Evolutionary conservation across 805 yeast genomes (phyloP), one percentile per base, ranked within the genome.

Genomic region (Jamesozyma piceae): DNA sequence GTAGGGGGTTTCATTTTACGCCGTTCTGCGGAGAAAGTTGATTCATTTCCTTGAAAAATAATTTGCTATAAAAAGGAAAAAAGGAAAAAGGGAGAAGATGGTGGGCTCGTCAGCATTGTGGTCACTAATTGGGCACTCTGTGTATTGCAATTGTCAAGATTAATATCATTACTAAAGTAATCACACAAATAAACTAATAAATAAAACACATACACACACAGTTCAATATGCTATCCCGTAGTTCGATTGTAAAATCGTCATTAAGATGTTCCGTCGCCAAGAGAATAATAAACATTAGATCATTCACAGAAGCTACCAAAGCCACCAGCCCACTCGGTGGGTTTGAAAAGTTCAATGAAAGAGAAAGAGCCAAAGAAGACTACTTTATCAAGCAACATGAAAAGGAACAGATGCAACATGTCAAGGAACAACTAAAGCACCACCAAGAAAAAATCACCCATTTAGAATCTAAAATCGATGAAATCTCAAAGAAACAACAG

Each of bases 361-460:
- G 95, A 65, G 98, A 90, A 73, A 81, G 76, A 68, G 97, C 96
- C 50, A 80, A 80, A 62, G 98, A 90, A 72, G 86, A 82, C 62
- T 72, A 70, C 57, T 89, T 80, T 71, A 73, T 88, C 67, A 85
- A 78, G 67, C 79, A 85, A 69, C 94, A 82, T 62, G 95, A 89
- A 72, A 82, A 82, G 62, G 95, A 87, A 66, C 87, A 82, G 72
- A 72, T 88, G 64, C 78, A 75, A 59, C 74, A 75, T 42, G 76
- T 88, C 65, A 82, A 73, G 63, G 88, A 82, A 63, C 75, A 82
- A 58, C 73, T 87, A 63, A 77, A 81, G 65, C 72, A 82, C 67
- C 92, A 80, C 63, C 79, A 80, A 72, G 73, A 77, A 49, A 74
- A 77, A 58, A 62, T 78, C 53, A 72, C 73, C 46, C 57, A 61